phyloP scores from a whole-genome alignment of 2,329 filamentous ascomycete species.

The Nigrograna mackinnonii region DNA sequence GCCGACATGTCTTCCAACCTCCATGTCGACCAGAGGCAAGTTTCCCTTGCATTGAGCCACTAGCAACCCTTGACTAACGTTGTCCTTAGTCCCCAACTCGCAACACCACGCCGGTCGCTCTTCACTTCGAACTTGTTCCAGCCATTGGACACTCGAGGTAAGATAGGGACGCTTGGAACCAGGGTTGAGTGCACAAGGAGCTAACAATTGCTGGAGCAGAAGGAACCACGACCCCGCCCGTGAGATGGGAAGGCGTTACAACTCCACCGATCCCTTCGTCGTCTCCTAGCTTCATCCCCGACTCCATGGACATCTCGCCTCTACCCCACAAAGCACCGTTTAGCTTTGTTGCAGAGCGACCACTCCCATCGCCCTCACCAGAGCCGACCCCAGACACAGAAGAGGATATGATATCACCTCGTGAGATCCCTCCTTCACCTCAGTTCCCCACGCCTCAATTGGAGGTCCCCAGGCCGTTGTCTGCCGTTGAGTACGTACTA shows the following conservation, averaged over 20 bases:
- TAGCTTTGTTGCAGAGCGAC: slow-evolving; percentile 61
- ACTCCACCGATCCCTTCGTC: slow-evolving; percentile 86
- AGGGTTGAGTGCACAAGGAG: slow-evolving; percentile 19
- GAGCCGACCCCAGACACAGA: slow-evolving; percentile 47
- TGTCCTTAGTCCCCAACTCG: slow-evolving; percentile 72
- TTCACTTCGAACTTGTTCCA: slow-evolving; percentile 75
- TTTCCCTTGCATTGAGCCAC: slow-evolving; percentile 28
- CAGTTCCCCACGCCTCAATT: slow-evolving; percentile 26
- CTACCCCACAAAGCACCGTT: slow-evolving; percentile 80
- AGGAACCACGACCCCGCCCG: slow-evolving; percentile 48
- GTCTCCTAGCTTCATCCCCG: slow-evolving; percentile 72
- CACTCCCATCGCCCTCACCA: slow-evolving; percentile 74
- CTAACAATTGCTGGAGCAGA: slow-evolving; percentile 37
- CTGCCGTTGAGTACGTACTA: slow-evolving; percentile 40
- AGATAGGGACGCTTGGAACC: slow-evolving; percentile 37
- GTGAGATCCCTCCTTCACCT: slow-evolving; percentile 30
- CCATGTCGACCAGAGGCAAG: slow-evolving; percentile 84
- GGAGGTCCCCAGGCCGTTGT: slow-evolving; percentile 38
- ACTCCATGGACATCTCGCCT: slow-evolving; percentile 93
- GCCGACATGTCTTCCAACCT: slow-evolving; percentile 97
- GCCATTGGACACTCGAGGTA: slow-evolving; percentile 63
- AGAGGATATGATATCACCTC: slow-evolving; percentile 48
- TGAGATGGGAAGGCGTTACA: slow-evolving; percentile 68
- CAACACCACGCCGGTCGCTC: slow-evolving; percentile 81
- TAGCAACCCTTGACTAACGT: slow-evolving; percentile 39